Base-by-base conservation (phyloP, 805 yeast genomes). In the Barnettozyma botsteinii region DNA sequence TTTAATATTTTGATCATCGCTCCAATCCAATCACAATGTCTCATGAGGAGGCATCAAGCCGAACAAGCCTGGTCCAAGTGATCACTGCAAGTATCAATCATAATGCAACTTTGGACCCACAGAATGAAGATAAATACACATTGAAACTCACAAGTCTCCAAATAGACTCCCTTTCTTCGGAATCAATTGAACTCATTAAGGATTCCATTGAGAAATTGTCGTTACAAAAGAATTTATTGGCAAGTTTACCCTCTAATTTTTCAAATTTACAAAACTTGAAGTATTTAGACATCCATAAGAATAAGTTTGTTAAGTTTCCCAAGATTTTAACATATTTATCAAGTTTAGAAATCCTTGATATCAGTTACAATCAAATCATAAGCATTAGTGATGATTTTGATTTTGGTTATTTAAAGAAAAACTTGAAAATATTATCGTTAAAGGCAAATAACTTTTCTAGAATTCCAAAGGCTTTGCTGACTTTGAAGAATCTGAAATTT, bases 221-320 rank as follows among this genome's bases (percentile, higher is more conserved):
- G 3, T 52, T 82, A 17, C 74, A 78, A 40, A 67, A 66, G 38
- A 82, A 81, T 55, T 56, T 60, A 22, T 53, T 82, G 12, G 47
- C 59, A 0, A 54, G 58, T 3, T 56, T 82, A 13, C 85, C 87
- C 0, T 51, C 57, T 2, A 66, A 64, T 35, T 69, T 81, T 52
- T 45, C 59, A 6, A 56, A 62, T 8, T 51, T 82, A 42, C 49
- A 66, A 12, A 60, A 65, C 32, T 60, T 84, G 38, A 65, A 75
- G 40, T 81, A 78, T 46, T 60, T 85, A 41, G 91, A 85, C 56
- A 59, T 85, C 33, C 83, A 84, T 54, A 65, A 69, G 43, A 85
- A 85, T 56, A 55, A 62, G 33, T 67, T 85, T 37, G 48, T 65
- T 3, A 66, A 61, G 33, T 69, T 85, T 33, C 88, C 94, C 0